Percentiles rank a stretch among this genome's conserved stretches.
These are phyloP conservation scores for Haplosporangium gracile DNA, from an alignment of 192 early-diverging fungal species.

Conservation along the genomic window DNA sequence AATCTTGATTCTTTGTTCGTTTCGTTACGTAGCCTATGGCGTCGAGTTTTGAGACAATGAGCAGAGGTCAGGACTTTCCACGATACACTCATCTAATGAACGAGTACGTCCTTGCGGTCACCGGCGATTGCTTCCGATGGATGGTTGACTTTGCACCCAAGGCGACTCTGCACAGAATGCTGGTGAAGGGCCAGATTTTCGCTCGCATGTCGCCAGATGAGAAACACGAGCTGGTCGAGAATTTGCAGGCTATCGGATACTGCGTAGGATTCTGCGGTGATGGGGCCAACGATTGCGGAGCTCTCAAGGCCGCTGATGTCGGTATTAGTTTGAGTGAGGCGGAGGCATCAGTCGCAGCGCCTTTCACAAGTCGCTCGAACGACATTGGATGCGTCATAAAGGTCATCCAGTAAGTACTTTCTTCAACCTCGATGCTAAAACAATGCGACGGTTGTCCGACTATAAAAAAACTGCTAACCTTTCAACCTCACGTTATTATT, in stretches of 20 bases:
- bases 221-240: conserved; percentile 94
- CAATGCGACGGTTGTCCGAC: background rate
- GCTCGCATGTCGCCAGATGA: conserved; percentile 99
- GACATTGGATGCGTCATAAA: conserved; percentile 95
- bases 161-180: conserved; percentile 65
- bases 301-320: conserved; percentile 95
- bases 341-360: conserved; percentile 98
- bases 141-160: conserved; percentile 82
- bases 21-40: background rate
- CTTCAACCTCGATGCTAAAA: background rate
- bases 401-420: conserved; percentile 76
- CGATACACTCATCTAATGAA: conserved; percentile 33
- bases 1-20: background rate
- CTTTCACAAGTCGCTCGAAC: conserved; percentile 93
- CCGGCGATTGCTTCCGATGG: conserved; percentile 98
- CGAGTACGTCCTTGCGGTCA: conserved; percentile 90
- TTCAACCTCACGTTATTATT: background rate
- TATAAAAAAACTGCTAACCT: background rate
- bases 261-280: conserved; percentile 98
- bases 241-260: conserved; percentile 90
- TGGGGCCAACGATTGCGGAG: conserved; percentile 99
- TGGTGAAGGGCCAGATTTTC: conserved; percentile 93
- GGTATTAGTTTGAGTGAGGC: conserved; percentile 97
- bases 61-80: conserved; percentile 27
- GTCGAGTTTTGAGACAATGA: background rate